A percentile compares a stretch with the other conserved stretches of the same genome.
phyloP scores from a whole-genome alignment of 208 protist genomes.

The Strigomonas culicis region DNA sequence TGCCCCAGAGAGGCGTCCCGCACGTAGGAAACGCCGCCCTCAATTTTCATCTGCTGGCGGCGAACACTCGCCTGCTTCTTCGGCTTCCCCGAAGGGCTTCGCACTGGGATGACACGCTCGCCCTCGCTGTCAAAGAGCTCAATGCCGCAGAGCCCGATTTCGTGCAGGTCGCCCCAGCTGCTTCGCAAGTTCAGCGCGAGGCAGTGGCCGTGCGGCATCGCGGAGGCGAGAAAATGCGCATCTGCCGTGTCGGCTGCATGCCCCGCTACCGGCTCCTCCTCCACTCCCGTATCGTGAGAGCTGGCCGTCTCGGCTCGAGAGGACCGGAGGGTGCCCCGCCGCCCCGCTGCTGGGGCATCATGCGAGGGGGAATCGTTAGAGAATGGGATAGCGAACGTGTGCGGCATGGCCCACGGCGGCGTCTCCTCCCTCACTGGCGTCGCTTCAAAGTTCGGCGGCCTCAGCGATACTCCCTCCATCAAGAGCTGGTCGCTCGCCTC shows the following conservation, averaged over 20 bases:
- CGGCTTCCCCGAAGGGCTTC: too few species aligned
- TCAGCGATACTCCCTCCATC: too few species aligned
- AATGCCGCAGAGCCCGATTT: constrained; percentile 88
- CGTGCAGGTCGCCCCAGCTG: constrained; percentile 89
- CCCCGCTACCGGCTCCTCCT: background rate
- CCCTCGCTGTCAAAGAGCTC: constrained; percentile 87
- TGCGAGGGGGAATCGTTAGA: background rate
- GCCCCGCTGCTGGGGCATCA: background rate
- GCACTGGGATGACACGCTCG: constrained; percentile 27
- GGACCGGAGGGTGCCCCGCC: too few species aligned
- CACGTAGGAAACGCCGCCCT: too few species aligned
- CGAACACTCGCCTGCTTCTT: too few species aligned
- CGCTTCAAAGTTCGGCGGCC: too few species aligned
- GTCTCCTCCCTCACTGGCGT: too few species aligned
- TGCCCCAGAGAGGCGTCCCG: background rate
- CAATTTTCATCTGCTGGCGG: too few species aligned
- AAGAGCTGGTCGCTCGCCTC: too few species aligned
- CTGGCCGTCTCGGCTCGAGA: background rate
- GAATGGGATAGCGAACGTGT: background rate
- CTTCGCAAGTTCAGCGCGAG: constrained; percentile 66
- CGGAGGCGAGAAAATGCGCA: constrained; percentile 21
- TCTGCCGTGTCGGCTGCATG: background rate
- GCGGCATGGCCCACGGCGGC: background rate
- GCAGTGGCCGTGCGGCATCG: constrained; percentile 47
- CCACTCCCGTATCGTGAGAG: background rate